A percentile compares a stretch with the other conserved stretches of the same genome.
Conservation (phyloP, 305 asterid species). For the Caryopteris hybrid region DNA sequence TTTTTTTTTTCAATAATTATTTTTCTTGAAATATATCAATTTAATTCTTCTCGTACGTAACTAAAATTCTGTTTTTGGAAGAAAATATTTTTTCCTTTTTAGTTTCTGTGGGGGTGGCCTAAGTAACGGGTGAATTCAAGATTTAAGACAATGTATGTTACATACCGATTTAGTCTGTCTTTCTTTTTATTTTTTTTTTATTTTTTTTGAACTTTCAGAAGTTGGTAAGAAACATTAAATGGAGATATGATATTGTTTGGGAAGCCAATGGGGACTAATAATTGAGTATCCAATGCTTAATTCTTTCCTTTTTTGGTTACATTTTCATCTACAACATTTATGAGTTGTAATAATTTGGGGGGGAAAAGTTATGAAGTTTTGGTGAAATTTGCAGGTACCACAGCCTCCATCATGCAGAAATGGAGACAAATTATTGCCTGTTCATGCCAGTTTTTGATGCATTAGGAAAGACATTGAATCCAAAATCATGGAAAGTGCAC, state of each 20-base stretch:
- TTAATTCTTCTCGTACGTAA: too few relatives aligned
- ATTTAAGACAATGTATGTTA: not conserved
- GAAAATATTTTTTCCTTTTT: not conserved
- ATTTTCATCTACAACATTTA: not conserved
- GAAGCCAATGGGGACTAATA: not conserved
- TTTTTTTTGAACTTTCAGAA: too few relatives aligned
- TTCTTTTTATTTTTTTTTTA: not conserved
- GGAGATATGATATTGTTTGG: not conserved
- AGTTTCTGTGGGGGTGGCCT: too few relatives aligned
- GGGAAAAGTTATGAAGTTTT: too few relatives aligned
- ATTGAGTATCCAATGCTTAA: constrained; percentile 6
- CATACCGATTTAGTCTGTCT: not conserved
- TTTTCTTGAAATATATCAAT: not conserved
- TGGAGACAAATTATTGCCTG: constrained; percentile 66
- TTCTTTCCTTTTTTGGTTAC: not conserved
- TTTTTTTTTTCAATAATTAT: not conserved
- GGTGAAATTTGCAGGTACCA: constrained; percentile 53
- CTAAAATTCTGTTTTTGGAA: not conserved
- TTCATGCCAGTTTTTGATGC: constrained; percentile 90
- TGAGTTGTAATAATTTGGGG: not conserved
- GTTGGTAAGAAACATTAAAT: constrained; percentile 12
- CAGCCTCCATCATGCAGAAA: constrained; percentile 65
- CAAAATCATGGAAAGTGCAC: constrained; percentile 73
- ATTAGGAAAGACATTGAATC: constrained; percentile 63
- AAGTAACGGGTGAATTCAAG: not conserved